Evolutionary conservation across 2,329 filamentous ascomycete genomes (phyloP).

Genomic region (Bimuria novae-zelandiae): DNA sequence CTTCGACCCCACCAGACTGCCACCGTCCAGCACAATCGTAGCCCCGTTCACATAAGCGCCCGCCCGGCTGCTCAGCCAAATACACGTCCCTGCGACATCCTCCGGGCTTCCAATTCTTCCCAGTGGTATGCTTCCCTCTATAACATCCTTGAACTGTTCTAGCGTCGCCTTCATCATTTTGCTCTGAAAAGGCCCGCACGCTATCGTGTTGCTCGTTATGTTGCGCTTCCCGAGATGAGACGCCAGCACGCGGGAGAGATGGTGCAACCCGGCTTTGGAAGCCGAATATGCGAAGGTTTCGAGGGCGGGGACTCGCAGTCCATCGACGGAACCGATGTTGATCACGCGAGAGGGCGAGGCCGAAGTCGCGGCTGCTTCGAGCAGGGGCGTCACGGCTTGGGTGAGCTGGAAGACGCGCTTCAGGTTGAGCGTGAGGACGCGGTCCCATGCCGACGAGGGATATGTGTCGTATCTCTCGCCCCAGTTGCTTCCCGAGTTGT

Average conservation of each 20-base stretch:
- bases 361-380: slow-evolving; percentile 56
- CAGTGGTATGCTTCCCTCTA: slow-evolving; percentile 65
- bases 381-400: slow-evolving; percentile 64
- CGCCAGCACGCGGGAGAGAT: slow-evolving; percentile 68
- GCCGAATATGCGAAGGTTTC: slow-evolving; percentile 65
- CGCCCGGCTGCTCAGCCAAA: slow-evolving; percentile 71
- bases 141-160: slow-evolving; percentile 59
- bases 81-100: slow-evolving; percentile 72
- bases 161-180: slow-evolving; percentile 77
- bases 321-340: slow-evolving; percentile 69
- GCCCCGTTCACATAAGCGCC: slow-evolving; percentile 56
- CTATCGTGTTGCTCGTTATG: slow-evolving; percentile 70
- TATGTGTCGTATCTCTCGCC: slow-evolving; percentile 64
- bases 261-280: slow-evolving; percentile 66
- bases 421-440: slow-evolving; percentile 64
- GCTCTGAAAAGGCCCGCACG: slow-evolving; percentile 72
- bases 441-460: slow-evolving; percentile 58
- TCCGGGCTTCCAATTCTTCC: slow-evolving; percentile 68
- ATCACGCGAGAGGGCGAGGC: slow-evolving; percentile 62
- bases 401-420: slow-evolving; percentile 70
- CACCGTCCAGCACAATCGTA: slow-evolving; percentile 50
- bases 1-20: slow-evolving; percentile 44
- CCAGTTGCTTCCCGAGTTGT: slow-evolving; percentile 70
- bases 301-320: slow-evolving; percentile 62
- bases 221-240: slow-evolving; percentile 63